Percentiles rank a stretch among this genome's conserved stretches.
phyloP scores from a whole-genome alignment of 139 green algal species.

The Marvania coccoides region DNA sequence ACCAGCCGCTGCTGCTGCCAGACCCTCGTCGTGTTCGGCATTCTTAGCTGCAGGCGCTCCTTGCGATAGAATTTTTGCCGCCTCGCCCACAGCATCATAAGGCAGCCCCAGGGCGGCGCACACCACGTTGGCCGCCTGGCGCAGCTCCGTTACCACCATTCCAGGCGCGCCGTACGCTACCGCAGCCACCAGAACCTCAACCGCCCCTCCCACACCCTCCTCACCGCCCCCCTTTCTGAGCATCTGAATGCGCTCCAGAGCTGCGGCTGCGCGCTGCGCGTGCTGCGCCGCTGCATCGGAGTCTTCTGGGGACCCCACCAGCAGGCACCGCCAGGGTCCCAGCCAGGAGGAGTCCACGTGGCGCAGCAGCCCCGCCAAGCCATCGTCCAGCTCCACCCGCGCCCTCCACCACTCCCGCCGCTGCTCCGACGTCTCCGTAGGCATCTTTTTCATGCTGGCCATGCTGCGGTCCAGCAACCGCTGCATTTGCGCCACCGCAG shows the following conservation, averaged over 20 bases:
- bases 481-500: constrained; percentile 25
- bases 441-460: constrained; percentile 45
- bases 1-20: neutral
- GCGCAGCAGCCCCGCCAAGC: constrained; percentile 41
- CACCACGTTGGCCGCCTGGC: constrained; percentile 21
- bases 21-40: too few relatives aligned
- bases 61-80: neutral
- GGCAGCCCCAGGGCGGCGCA: neutral
- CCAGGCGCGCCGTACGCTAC: neutral
- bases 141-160: constrained; percentile 4
- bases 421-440: constrained; percentile 13
- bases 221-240: too few relatives aligned
- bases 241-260: neutral
- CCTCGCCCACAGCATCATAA: neutral
- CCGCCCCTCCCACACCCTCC: too few relatives aligned
- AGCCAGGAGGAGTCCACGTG: constrained; percentile 52
- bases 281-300: neutral
- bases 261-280: neutral
- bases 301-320: neutral
- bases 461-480: constrained; percentile 43
- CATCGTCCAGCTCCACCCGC: constrained; percentile 46
- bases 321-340: constrained; percentile 51
- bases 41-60: neutral
- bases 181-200: neutral
- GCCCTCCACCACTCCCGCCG: constrained; percentile 39